Evolutionary conservation across 2,329 filamentous ascomycete genomes (phyloP).

Genomic region (Ophioceras dolichostomum): DNA sequence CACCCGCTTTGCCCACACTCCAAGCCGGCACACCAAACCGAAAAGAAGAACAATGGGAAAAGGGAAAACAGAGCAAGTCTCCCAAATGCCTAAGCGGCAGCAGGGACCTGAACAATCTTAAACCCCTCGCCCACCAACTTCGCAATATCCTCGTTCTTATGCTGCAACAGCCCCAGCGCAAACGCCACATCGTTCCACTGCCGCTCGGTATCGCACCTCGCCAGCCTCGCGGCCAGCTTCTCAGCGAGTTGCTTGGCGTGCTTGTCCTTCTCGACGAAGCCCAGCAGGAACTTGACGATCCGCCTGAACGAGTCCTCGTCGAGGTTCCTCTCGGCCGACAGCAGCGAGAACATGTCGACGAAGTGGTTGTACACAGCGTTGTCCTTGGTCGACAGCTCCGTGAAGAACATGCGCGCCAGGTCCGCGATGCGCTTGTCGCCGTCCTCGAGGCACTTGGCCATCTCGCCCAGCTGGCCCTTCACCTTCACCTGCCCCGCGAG

Average conservation of each 20-base stretch:
- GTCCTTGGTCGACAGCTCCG: conserved; percentile 92
- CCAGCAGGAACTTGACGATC: conserved; percentile 84
- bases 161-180: conserved; percentile 75
- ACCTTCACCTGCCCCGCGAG: conserved; percentile 97
- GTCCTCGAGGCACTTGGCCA: conserved; percentile 98
- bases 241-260: conserved; percentile 89
- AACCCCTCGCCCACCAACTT: conserved; percentile 68
- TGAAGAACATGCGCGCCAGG: conserved; percentile 95
- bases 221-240: conserved; percentile 78
- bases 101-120: conserved; percentile 52
- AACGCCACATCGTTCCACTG: conserved; percentile 98
- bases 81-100: too few relatives aligned
- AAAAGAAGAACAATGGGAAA: not conserved
- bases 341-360: conserved; percentile 93
- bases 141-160: conserved; percentile 83
- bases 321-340: conserved; percentile 70
- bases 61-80: conserved; percentile 17
- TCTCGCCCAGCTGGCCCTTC: conserved; percentile 95
- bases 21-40: too few relatives aligned
- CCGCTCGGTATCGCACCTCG: conserved; percentile 78
- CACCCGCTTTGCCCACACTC: too few relatives aligned
- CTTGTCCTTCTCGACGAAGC: conserved; percentile 99
- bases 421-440: conserved; percentile 91
- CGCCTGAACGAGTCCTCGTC: conserved; percentile 77
- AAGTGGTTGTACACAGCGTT: conserved; percentile 99